Base-by-base conservation (phyloP, 148 eudicot species). In the Vaccinium corymbosum region DNA sequence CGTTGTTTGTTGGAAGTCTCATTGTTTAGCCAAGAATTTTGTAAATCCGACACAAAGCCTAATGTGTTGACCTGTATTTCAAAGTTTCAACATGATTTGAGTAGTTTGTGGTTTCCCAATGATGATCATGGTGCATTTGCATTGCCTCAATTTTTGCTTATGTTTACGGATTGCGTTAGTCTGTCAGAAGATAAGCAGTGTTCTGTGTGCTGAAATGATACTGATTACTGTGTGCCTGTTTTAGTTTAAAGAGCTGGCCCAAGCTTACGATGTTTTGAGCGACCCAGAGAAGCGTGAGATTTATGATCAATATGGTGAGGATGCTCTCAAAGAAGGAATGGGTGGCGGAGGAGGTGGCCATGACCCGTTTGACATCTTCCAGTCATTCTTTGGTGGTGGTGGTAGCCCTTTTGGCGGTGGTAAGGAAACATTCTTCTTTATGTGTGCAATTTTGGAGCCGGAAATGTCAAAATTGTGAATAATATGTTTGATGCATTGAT, bases 231-330 rank as follows among this genome's bases (percentile, higher is more conserved):
- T 85, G 78, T 46, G n/a, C 61, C 0, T 57, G 46, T 15, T 55
- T 80, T 55, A 90, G 92, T 90, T 90, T 74, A 90, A 90, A 51
- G 92, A 90, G 87, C 80, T 90, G 68, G 88, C 92, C 20, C 92
- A 90, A 80, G 92, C 92, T 29, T 90, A 90, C 79, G 92, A 90
- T 85, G 92, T 89, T 27, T 83, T 90, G 52, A 90, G 91, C 59
- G 92, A 90, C 80, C 89, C 92, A 2, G 91, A 90, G 82, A 90
- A 89, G 82, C 92, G 92, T 74, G 92, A 89, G 64, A 90, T 90
- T 27, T 90, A 90, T 89, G 92, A 90, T 85, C 90, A 90, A 53
- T 89, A 90, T 83, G 92, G 92, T 10, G 92, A 90, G 86, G 92
- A 90, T 86, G 92, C 89, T 80, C 90, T 90, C 19, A 90, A 90